Evolutionary conservation across 1,284 basidiomycete species (phyloP).

Genomic region (Phylloboletellus chloephorus): DNA sequence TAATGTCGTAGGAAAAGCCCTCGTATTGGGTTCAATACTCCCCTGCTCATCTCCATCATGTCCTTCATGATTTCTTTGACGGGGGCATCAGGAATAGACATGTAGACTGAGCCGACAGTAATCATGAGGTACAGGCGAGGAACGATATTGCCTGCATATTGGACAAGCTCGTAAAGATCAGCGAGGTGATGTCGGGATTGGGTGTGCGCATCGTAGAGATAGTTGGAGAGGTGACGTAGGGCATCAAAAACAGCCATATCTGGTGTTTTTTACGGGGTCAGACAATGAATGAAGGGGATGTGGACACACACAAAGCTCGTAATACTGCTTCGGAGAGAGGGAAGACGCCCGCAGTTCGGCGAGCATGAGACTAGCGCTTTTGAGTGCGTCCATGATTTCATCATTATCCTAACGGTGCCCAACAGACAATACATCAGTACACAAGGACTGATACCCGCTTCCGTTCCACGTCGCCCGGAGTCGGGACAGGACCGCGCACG

Average conservation of each 20-base stretch:
- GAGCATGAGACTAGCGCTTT: constrained; percentile 92
- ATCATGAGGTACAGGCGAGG: constrained; percentile 96
- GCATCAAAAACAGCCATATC: constrained; percentile 98
- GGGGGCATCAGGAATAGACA: constrained; percentile 92
- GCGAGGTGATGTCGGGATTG: constrained; percentile 88
- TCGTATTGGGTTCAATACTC: constrained; percentile 89
- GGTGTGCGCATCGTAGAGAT: constrained; percentile 89
- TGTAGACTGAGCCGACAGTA: constrained; percentile 95
- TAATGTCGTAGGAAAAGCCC: constrained; percentile 93
- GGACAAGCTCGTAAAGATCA: constrained; percentile 94
- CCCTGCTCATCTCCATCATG: constrained; percentile 98
- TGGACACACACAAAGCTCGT: constrained; percentile 80
- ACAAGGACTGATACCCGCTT: background rate
- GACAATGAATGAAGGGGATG: background rate
- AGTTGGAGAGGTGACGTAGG: constrained; percentile 87
- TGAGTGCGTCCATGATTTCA: constrained; percentile 95
- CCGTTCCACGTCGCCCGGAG: background rate
- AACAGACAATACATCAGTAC: background rate
- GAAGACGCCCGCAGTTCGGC: constrained; percentile 90
- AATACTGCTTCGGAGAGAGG: constrained; percentile 92
- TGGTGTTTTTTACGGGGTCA: constrained; percentile 28
- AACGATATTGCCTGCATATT: constrained; percentile 93
- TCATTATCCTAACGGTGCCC: constrained; percentile 80
- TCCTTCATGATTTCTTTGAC: constrained; percentile 99
- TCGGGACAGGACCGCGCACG: constrained; percentile 28